A percentile compares a stretch with the other conserved stretches of the same genome.
Evolutionary conservation across 306 rosid genomes (phyloP).

Genomic region (Cucurbita ficifolia): DNA sequence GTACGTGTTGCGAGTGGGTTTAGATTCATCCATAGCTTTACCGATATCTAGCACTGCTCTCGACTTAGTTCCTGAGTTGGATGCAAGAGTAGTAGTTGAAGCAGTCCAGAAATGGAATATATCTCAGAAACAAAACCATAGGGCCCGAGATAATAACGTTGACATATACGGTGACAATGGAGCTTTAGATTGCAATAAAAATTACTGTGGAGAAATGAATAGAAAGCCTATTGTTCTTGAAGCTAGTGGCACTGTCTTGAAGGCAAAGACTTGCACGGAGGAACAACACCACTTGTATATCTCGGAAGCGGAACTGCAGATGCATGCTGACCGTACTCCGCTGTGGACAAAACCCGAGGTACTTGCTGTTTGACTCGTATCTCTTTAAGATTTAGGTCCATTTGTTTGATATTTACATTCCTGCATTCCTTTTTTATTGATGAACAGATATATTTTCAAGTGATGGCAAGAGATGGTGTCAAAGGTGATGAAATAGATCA

Average conservation of each 20-base stretch:
- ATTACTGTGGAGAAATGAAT: constrained; percentile 41
- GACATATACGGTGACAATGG: constrained; percentile 94
- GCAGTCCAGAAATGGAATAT: constrained; percentile 88
- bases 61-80: constrained; percentile 43
- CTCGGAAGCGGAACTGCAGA: constrained; percentile 91
- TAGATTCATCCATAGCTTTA: constrained; percentile 22
- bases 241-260: constrained; percentile 18
- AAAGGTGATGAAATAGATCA: constrained; percentile 29
- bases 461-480: constrained; percentile 35
- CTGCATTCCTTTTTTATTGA: constrained; percentile 9
- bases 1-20: constrained; percentile 41
- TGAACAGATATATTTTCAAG: constrained; percentile 69
- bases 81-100: constrained; percentile 62
- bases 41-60: constrained; percentile 32
- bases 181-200: constrained; percentile 36
- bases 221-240: constrained; percentile 26
- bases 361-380: neutral
- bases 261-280: constrained; percentile 32
- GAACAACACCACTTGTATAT: constrained; percentile 68
- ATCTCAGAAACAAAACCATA: constrained; percentile 55
- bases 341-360: constrained; percentile 83
- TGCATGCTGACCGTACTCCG: constrained; percentile 52
- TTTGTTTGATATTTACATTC: constrained; percentile 2
- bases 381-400: neutral
- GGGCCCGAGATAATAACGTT: constrained; percentile 53